Evolutionary conservation across 495 filamentous ascomycete species (phyloP), one percentile per base, ranked within the genome.

Genomic region (Penicillium pancosmium): DNA sequence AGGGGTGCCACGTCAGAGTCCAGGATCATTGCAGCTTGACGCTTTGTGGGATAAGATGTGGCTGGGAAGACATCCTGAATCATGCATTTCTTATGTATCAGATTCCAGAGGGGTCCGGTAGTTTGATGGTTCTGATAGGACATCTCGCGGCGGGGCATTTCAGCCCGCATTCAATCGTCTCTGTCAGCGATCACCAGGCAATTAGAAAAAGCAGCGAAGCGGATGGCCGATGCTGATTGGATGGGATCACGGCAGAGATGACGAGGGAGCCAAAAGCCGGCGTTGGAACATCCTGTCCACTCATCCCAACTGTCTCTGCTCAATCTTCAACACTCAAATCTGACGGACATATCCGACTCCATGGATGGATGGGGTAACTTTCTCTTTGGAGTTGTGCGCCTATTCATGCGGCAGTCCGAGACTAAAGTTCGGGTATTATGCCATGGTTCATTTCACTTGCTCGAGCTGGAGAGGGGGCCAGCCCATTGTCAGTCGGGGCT

Each of bases 1-100:
- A 55, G 62, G 57, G 4, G 40, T 69, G 66, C 68, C 68, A 71
- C 68, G 68, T 71, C 68, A 71, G 68, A 69, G 61, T 12, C 50
- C 55, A 61, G 44, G 61, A 59, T 52, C 52, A 56, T 60, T 55
- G 52, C 41, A 27, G 19, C 19, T 25, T 27, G 46, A 48, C 46
- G 46, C 18, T 58, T 23, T 43, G 47, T 38, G 49, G 21, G 18
- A 54, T 55, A 40, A 43, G 31, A 55, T 64, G 63, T 61, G 66
- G 59, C 61, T 65, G 59, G 50, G 36, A 44, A 27, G 50, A 23
- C 48, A 50, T 36, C 54, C 40, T 59, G 23, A 53, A 36, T 49
- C 36, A 60, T 64, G 54, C 59, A 56, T 58, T 62, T 56, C 31
- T 23, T 61, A 68, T 68, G 65, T 68, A 70, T 66, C 67, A 62